Conservation (phyloP, 805 yeast species). For the Pichia scutulata region DNA sequence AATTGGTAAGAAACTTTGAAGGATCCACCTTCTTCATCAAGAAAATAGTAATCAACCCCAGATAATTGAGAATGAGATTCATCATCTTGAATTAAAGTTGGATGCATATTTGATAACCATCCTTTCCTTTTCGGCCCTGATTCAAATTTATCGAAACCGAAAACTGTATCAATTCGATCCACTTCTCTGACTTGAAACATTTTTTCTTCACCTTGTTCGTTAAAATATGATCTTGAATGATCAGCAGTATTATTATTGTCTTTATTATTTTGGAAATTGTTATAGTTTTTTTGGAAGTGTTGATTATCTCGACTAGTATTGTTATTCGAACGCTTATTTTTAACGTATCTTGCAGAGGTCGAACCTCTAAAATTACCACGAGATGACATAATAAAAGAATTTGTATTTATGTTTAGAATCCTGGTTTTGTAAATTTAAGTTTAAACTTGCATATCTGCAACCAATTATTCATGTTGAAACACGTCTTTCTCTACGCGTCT, state of each 20-base stretch:
- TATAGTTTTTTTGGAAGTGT: conserved; percentile 11
- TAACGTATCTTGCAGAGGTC: conserved; percentile 22
- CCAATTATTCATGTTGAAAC: not conserved
- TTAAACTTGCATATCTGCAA: not conserved
- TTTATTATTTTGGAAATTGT: conserved; percentile 1
- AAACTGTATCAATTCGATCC: conserved; percentile 65
- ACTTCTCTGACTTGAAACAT: conserved; percentile 49
- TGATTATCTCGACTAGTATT: not conserved
- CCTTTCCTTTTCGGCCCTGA: conserved; percentile 69
- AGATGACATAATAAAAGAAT: conserved; percentile 11
- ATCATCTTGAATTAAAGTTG: conserved; percentile 60
- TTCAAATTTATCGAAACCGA: conserved; percentile 84
- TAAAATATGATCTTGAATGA: not conserved
- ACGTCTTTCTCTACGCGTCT: not conserved
- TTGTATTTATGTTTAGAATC: not conserved
- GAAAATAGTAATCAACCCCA: conserved; percentile 89
- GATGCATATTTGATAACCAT: conserved; percentile 93
- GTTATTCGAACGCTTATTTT: conserved; percentile 11
- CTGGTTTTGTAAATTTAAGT: not conserved
- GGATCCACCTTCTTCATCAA: conserved; percentile 94
- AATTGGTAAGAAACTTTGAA: conserved; percentile 79
- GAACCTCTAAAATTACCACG: conserved; percentile 17
- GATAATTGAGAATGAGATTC: conserved; percentile 61
- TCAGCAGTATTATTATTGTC: not conserved
- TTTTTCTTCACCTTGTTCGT: conserved; percentile 24